phyloP scores from a whole-genome alignment of 331 rosid genomes.

The Malus hybrid region DNA sequence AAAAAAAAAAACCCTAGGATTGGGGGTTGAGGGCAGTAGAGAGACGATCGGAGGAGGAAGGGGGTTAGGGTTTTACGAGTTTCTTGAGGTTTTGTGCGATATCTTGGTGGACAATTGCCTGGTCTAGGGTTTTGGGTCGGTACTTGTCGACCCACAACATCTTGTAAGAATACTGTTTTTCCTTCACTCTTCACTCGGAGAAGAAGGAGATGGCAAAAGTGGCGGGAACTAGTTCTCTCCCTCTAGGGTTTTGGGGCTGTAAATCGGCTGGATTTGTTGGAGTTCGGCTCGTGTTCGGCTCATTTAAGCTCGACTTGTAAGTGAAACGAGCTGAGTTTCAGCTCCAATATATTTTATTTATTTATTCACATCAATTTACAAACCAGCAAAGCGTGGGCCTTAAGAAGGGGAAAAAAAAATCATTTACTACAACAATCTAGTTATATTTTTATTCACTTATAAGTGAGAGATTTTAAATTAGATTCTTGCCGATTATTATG shows the following conservation, averaged over 20 bases:
- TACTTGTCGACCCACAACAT: slow-evolving; percentile 98
- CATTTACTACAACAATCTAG: fast-evolving
- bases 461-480: no score
- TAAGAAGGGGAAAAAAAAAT: no score
- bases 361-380: no score
- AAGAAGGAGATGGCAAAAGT: background rate
- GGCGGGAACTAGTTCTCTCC: background rate
- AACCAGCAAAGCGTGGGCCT: no score
- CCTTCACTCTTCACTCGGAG: background rate
- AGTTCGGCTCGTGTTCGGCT: no score
- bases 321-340: no score
- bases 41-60: background rate
- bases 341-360: no score
- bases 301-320: no score
- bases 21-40: background rate
- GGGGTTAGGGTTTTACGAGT: slow-evolving; percentile 34
- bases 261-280: no score
- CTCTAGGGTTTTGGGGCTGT: no score
- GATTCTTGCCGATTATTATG: no score
- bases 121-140: slow-evolving; percentile 89
- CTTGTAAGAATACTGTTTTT: background rate
- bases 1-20: background rate
- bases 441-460: no score
- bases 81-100: slow-evolving; percentile 80
- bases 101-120: slow-evolving; percentile 52